A percentile compares a stretch with the other conserved stretches of the same genome.
phyloP scores from a whole-genome alignment of 2,329 filamentous ascomycete genomes.

The Chrysoporthe puriensis region DNA sequence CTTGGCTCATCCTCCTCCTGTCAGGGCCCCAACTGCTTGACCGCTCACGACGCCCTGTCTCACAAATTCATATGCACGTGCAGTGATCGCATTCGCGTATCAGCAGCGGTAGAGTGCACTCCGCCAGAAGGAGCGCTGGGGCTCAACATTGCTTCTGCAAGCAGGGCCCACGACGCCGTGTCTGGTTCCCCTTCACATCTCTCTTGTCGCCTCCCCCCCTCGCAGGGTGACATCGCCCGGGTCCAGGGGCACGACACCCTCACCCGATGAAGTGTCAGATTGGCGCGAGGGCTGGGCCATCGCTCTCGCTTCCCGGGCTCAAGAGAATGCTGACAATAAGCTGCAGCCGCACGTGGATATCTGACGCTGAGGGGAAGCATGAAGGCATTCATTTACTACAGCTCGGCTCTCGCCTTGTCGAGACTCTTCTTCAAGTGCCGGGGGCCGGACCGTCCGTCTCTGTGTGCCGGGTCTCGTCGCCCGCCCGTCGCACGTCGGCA shows the following conservation, averaged over 20 bases:
- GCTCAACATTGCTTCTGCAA: conserved; percentile 1
- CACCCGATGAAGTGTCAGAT: not conserved
- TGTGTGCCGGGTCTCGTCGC: too few species aligned
- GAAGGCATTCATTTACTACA: not conserved
- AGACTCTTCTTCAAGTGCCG: conserved; percentile 16
- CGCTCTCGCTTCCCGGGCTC: conserved; percentile 6
- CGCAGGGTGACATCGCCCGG: conserved; percentile 18
- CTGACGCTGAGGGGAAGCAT: not conserved
- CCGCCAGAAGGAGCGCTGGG: not conserved
- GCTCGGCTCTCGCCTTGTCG: conserved; percentile 7
- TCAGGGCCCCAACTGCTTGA: not conserved
- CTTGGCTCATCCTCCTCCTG: conserved; percentile 2
- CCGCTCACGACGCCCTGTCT: not conserved
- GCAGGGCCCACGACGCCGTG: conserved; percentile 15
- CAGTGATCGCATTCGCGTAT: not conserved
- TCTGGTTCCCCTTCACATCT: conserved; percentile 7
- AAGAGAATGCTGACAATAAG: conserved; percentile 17
- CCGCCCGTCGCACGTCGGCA: not conserved
- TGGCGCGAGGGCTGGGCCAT: conserved; percentile 10
- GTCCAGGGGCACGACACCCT: conserved; percentile 7
- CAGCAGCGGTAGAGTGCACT: not conserved
- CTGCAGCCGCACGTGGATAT: conserved; percentile 5
- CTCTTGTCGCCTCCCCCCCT: not conserved
- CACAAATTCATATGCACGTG: not conserved
- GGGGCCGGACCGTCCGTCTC: too few species aligned